Evolutionary conservation across 306 rosid genomes (phyloP).

Genomic region (Sesbania bispinosa): DNA sequence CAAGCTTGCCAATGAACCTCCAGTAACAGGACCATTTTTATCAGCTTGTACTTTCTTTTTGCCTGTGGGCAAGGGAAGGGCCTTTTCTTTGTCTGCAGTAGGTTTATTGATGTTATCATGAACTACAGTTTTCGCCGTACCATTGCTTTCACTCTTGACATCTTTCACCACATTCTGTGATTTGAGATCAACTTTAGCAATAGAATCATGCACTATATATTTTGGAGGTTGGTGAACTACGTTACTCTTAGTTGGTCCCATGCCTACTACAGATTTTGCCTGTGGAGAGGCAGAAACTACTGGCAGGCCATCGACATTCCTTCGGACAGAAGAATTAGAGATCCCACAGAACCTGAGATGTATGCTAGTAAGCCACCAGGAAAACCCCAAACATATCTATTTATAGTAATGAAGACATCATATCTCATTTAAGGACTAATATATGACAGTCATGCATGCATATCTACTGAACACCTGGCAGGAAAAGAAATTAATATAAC

Average conservation of each 20-base stretch:
- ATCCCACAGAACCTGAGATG: slow-evolving; percentile 77
- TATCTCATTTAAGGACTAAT: not conserved
- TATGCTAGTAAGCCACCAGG: slow-evolving; percentile 21
- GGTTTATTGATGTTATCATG: slow-evolving; percentile 49
- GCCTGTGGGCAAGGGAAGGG: slow-evolving; percentile 49
- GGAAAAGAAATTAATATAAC: not conserved
- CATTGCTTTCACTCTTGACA: slow-evolving; percentile 54
- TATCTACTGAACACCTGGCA: not conserved
- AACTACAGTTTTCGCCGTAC: slow-evolving; percentile 40
- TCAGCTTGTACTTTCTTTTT: slow-evolving; percentile 61
- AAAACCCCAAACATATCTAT: slow-evolving; percentile 10
- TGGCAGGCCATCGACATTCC: slow-evolving; percentile 48
- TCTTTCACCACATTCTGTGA: slow-evolving; percentile 49
- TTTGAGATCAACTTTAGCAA: slow-evolving; percentile 41
- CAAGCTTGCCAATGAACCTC: slow-evolving; percentile 71
- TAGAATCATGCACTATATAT: slow-evolving; percentile 32
- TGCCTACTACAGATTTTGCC: slow-evolving; percentile 34
- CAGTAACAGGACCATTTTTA: slow-evolving; percentile 57
- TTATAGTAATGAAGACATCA: not conserved
- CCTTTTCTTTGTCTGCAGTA: slow-evolving; percentile 45
- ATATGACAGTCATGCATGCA: not conserved
- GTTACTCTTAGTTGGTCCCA: slow-evolving; percentile 39
- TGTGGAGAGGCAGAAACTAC: slow-evolving; percentile 37
- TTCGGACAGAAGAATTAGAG: slow-evolving; percentile 61
- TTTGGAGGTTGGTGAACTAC: slow-evolving; percentile 30